Base-by-base conservation (phyloP, 768 basidiomycete species). In the Pulveroboletus ravenelii region DNA sequence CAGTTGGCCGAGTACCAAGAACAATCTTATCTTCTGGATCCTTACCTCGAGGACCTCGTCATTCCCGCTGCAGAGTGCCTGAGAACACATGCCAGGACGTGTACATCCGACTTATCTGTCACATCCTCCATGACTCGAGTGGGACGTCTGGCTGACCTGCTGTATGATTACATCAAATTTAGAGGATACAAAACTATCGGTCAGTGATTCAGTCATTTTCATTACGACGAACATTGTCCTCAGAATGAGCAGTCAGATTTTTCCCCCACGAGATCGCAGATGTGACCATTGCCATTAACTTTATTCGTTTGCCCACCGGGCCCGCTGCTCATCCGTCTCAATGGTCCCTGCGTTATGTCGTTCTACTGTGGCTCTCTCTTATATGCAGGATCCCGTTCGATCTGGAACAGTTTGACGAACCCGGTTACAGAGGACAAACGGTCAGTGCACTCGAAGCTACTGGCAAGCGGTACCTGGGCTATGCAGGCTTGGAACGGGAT, bases 311-410 rank as follows among this genome's bases (percentile, higher is more conserved):
- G 32, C 72, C 72, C 17, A 69, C 74, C 34, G 76, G 73, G 25
- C 72, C 77, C 10, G 71, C 69, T 13, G 64, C 74, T 49, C 66
- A 69, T 42, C 56, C 65, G 1, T 60, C 65, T 9, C 78, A 83
- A 35, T 98, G 96, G 96, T 72, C 86, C 20, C 66, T 92, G 45
- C 85, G 92, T 52, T 93, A 94, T 62, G 76, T 88, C 29, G 72
- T 90, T 23, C 74, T 99, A 9, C 74, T 96, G 10, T 98, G 95
- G 95, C 76, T 98, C n/a, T 88, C 90, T 18, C 79, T 99, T 20
- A 86, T 96, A 42, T 87, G 89, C 72, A 91, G 89, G 72, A 85
- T 97, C 15, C 96, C 96, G 0, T 99, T 99, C 66, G 85, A 90
- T 62, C 73, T 99, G 35, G 77, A 82, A 29, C 88, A 91, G 59